Base-by-base conservation (phyloP, 2,329 filamentous ascomycete species). In the Botrytis aclada region DNA sequence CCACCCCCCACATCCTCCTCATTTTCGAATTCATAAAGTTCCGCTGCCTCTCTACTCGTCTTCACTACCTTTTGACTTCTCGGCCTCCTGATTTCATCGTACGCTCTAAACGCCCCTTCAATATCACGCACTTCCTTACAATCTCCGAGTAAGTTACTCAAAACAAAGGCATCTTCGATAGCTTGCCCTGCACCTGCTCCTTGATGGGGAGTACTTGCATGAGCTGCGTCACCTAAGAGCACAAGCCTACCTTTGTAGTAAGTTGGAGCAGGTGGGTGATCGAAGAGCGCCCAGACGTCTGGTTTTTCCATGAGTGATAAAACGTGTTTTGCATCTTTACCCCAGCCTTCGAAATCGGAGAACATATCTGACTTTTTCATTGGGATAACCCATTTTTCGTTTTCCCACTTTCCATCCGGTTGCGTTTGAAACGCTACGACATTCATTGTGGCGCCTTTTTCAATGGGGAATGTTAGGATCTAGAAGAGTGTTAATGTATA, bases 361-460 rank as follows among this genome's bases (percentile, higher is more conserved):
- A 78, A 66, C 78, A 85, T 82, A 14, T 82, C 80, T 60, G 83
- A 77, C 63, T 80, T 81, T 41, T 80, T 81, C 72, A 81, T 79
- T 4, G 83, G 81, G 77, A 83, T 71, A 10, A 85, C 80, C 83
- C 84, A 85, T 56, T 79, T 77, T 12, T 80, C 74, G 56, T 82
- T 74, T 0, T 80, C 77, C 83, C 82, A 84, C 41, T 80, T 78
- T 25, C 78, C 78, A 58, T 82, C 79, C 7, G 64, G 51, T 54
- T 81, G 78, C 22, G 73, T 76, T 34, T 71, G 74, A 63, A 80
- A 80, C 1, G 79, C 79, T 61, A 80, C 79, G 2, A 87, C 83
- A 78, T 92, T 92, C 81, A 91, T 85, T 4, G 86, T 83, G 14
- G 83, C 82, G 16, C 85, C 86, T n/a, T 84, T 82, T 9, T 86